These are phyloP conservation scores for Hypoxylon cercidicola DNA, from an alignment of 495 filamentous ascomycete species.

Conservation along the genomic window DNA sequence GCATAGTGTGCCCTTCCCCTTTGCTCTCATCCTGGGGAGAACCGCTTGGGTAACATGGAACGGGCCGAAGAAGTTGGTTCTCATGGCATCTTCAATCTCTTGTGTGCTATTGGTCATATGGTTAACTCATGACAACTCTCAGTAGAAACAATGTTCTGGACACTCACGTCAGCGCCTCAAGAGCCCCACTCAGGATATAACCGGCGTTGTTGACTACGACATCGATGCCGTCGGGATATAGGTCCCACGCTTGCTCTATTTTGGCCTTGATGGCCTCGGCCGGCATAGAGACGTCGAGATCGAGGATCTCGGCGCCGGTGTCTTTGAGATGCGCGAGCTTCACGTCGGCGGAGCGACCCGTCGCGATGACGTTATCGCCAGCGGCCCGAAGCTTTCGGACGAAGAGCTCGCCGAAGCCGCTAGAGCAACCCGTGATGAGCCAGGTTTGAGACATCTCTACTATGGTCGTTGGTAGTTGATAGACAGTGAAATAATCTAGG, in stretches of 20 bases:
- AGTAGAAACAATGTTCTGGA: not conserved
- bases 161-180: conserved; percentile 57
- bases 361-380: conserved; percentile 67
- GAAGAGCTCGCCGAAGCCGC: conserved; percentile 54
- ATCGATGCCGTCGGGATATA: conserved; percentile 53
- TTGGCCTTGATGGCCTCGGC: conserved; percentile 48
- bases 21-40: conserved; percentile 57
- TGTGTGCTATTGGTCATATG: conserved; percentile 31
- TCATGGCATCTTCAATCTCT: conserved; percentile 53
- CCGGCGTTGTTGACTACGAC: conserved; percentile 69
- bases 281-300: conserved; percentile 59
- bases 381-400: conserved; percentile 53
- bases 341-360: conserved; percentile 54
- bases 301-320: conserved; percentile 50
- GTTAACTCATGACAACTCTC: not conserved
- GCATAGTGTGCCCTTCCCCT: conserved; percentile 58
- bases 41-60: conserved; percentile 57
- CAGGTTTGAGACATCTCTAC: conserved; percentile 38
- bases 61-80: conserved; percentile 62
- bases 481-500: too few relatives aligned
- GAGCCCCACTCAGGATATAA: conserved; percentile 53
- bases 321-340: conserved; percentile 54
- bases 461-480: not conserved
- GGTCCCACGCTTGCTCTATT: conserved; percentile 44
- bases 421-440: conserved; percentile 59